Conservation (phyloP, 495 filamentous ascomycete genomes). For the Annulohypoxylon bovei region DNA sequence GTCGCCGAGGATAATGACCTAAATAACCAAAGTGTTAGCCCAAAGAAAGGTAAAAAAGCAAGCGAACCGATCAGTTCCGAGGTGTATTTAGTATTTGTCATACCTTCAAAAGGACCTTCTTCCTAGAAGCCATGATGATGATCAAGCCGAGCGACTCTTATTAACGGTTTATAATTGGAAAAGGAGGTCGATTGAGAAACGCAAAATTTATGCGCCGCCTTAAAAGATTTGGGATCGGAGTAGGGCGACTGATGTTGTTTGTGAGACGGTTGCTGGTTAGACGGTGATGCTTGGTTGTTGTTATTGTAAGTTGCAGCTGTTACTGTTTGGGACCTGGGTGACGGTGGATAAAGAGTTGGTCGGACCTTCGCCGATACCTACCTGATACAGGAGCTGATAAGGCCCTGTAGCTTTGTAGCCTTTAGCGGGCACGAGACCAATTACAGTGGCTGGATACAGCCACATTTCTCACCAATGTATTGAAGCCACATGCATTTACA, state of each 20-base stretch:
- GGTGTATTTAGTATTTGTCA: constrained; percentile 4
- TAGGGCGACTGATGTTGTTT: background rate
- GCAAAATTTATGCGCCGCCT: constrained; percentile 5
- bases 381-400: constrained; percentile 33
- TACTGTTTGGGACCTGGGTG: constrained; percentile 22
- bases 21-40: constrained; percentile 22
- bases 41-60: background rate
- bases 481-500: constrained; percentile 22
- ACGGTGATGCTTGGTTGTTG: constrained; percentile 9
- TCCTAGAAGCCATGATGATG: constrained; percentile 83
- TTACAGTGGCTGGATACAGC: constrained; percentile 26
- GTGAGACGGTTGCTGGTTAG: constrained; percentile 13
- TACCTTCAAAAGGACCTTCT: constrained; percentile 98
- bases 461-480: constrained; percentile 24
- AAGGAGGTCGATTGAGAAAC: background rate
- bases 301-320: constrained; percentile 30
- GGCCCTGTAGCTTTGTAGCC: constrained; percentile 10
- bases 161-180: background rate
- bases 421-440: constrained; percentile 32
- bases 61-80: background rate
- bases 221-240: background rate
- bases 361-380: constrained; percentile 32
- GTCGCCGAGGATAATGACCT: constrained; percentile 99
- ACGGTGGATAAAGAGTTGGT: constrained; percentile 23
- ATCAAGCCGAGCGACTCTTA: constrained; percentile 20